These are phyloP conservation scores for Daedalea quercina DNA, from an alignment of 768 basidiomycete genomes.

Conservation along the genomic window DNA sequence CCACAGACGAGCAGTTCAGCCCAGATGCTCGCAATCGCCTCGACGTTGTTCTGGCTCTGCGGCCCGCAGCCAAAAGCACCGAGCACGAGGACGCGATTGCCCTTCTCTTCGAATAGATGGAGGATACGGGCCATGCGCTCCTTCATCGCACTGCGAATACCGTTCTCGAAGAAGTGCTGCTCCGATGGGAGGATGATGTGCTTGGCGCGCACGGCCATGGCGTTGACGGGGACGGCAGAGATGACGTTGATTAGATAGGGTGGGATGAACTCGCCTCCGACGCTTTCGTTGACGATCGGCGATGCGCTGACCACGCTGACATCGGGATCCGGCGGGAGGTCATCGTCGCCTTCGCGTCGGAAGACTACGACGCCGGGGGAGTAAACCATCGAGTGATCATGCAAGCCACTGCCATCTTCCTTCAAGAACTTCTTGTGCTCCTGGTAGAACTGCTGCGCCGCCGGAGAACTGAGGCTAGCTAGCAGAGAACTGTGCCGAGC, in stretches of 20 bases:
- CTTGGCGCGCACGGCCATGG: constrained; percentile 32
- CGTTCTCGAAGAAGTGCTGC: constrained; percentile 28
- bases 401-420: constrained; percentile 33
- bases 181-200: constrained; percentile 29
- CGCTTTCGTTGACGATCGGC: constrained; percentile 6
- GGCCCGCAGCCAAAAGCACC: constrained; percentile 41
- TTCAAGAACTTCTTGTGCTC: constrained; percentile 28
- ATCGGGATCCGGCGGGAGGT: constrained; percentile 4
- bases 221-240: constrained; percentile 38
- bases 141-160: constrained; percentile 35
- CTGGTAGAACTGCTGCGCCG: constrained; percentile 33
- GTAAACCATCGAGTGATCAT: constrained; percentile 44
- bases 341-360: constrained; percentile 28
- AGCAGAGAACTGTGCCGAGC: constrained; percentile 36
- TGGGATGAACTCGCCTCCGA: constrained; percentile 25
- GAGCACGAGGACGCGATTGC: constrained; percentile 32
- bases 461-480: constrained; percentile 27
- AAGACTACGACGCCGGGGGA: constrained; percentile 36
- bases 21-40: constrained; percentile 37
- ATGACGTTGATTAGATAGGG: constrained; percentile 34
- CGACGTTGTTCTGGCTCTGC: constrained; percentile 33
- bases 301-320: constrained; percentile 3
- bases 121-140: constrained; percentile 43
- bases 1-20: constrained; percentile 37
- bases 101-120: constrained; percentile 35